Conservation (phyloP, 1,284 basidiomycete species). For the Ustilago sp. region DNA sequence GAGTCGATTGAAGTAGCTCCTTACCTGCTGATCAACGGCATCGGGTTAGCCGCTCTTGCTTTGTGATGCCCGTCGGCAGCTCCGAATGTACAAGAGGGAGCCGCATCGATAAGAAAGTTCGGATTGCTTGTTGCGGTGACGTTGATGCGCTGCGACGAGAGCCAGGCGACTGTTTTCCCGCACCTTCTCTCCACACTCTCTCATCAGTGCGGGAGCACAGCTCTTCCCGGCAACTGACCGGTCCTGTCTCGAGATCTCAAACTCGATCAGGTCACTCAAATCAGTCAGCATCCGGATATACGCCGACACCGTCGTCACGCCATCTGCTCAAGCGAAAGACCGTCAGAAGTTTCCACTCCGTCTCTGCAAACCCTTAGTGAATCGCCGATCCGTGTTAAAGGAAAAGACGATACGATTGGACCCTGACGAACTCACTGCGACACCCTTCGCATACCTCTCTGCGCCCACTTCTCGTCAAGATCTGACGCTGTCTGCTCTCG, state of each 20-base stretch:
- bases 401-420: not conserved
- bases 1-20: too few species aligned
- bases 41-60: not conserved
- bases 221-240: not conserved
- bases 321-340: not conserved
- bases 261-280: not conserved
- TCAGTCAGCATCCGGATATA: not conserved
- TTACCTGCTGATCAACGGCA: too few species aligned
- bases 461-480: not conserved
- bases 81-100: not conserved
- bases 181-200: not conserved
- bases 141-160: conserved; percentile 8
- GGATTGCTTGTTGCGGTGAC: conserved; percentile 3
- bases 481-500: too few species aligned
- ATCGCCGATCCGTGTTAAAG: not conserved
- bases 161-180: not conserved
- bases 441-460: not conserved
- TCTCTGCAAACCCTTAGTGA: conserved; percentile 9
- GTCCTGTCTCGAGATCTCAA: not conserved
- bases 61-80: not conserved
- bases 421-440: not conserved
- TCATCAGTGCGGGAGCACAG: not conserved
- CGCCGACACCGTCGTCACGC: not conserved
- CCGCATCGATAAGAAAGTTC: conserved; percentile 38
- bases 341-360: not conserved